A percentile compares a stretch with the other conserved stretches of the same genome.
Conservation (phyloP, 345 rosid genomes). For the Boechera stricta region DNA sequence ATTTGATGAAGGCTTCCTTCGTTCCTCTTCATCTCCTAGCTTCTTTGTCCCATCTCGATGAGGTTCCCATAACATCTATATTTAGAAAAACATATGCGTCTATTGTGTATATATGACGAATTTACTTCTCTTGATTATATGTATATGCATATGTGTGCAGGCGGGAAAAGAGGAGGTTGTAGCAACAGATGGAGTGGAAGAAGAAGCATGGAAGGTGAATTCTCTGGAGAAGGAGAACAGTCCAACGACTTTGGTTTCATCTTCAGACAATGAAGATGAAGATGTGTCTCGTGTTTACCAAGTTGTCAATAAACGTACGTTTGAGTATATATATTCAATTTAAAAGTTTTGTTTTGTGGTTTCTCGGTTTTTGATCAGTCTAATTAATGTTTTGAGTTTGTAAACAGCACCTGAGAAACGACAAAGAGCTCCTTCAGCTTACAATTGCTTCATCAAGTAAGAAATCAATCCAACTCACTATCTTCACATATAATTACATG, state of each 20-base stretch:
- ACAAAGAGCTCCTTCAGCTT: constrained; percentile 97
- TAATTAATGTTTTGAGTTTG: constrained; percentile 23
- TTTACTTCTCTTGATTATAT: not conserved
- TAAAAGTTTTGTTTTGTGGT: not conserved
- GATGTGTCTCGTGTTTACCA: constrained; percentile 55
- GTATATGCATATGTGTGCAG: constrained; percentile 2
- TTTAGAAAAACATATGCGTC: not conserved
- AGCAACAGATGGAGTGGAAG: constrained; percentile 41
- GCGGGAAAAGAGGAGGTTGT: constrained; percentile 55
- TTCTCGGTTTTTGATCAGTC: not conserved
- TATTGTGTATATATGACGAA: not conserved
- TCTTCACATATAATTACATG: not conserved
- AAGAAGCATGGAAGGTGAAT: constrained; percentile 45
- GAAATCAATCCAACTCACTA: constrained; percentile 2
- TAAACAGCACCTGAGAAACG: constrained; percentile 91
- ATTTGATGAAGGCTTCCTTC: constrained; percentile 87
- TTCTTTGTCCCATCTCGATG: constrained; percentile 61
- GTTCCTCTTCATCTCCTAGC: constrained; percentile 80
- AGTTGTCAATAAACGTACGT: constrained; percentile 85
- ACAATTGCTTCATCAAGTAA: constrained; percentile 96
- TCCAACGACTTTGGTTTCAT: constrained; percentile 55
- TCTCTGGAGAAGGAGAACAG: constrained; percentile 41
- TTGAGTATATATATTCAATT: not conserved
- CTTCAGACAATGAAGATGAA: constrained; percentile 80
- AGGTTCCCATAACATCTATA: constrained; percentile 41